A percentile compares a stretch with the other conserved stretches of the same genome.
These are phyloP conservation scores for Dianthus caryophyllus DNA, from an alignment of 148 eudicot species.

Conservation along the genomic window DNA sequence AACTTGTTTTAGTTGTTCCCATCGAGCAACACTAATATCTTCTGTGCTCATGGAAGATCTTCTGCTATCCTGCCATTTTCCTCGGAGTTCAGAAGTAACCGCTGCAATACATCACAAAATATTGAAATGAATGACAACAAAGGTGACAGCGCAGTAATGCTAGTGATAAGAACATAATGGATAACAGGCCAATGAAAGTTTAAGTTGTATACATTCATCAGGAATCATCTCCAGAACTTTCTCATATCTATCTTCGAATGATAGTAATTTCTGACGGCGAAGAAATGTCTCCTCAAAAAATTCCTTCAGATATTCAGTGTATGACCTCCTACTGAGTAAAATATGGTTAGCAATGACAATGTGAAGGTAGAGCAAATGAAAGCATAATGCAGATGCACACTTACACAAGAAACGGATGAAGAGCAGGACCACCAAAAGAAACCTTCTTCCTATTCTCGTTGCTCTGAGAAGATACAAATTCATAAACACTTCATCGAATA, in stretches of 20 bases:
- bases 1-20: conserved; percentile 67
- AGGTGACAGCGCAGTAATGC: conserved; percentile 2
- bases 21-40: conserved; percentile 51
- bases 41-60: conserved; percentile 51
- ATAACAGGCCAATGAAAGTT: background rate
- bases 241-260: conserved; percentile 68
- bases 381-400: conserved; percentile 23
- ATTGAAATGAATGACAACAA: conserved; percentile 5
- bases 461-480: conserved; percentile 39
- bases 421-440: conserved; percentile 44
- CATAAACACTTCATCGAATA: conserved; percentile 2
- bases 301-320: conserved; percentile 53
- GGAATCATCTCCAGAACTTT: conserved; percentile 86
- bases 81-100: conserved; percentile 63
- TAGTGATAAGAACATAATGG: background rate
- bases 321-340: conserved; percentile 64
- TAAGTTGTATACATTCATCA: conserved; percentile 61
- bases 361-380: background rate
- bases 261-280: conserved; percentile 54
- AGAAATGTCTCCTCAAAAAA: conserved; percentile 62
- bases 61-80: conserved; percentile 71
- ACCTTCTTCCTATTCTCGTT: conserved; percentile 69
- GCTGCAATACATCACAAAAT: conserved; percentile 41
- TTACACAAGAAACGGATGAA: conserved; percentile 81
- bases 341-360: conserved; percentile 2